Evolutionary conservation across 257 asterid genomes (phyloP), one percentile per base, ranked within the genome.

Genomic region (Prunella vulgaris): DNA sequence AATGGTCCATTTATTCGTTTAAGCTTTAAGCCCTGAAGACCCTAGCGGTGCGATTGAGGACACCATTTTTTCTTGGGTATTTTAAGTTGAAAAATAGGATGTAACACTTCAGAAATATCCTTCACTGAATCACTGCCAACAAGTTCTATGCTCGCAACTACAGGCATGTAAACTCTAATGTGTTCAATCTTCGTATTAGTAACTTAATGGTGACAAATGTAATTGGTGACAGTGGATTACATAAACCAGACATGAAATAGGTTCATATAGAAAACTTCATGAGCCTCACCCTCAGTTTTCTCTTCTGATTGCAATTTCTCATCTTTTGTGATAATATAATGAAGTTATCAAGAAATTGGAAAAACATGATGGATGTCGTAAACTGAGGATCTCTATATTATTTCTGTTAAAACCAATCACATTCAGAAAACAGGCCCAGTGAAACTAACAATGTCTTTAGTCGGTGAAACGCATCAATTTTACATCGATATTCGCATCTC

Each of bases 41-140:
- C 53, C 24, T 35, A 25, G 32, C 53, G 46, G 44, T 38, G 42
- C 6, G 28, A 61, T 13, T 60, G 48, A 40, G 33, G 33, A 17
- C 21, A 13, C 22, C 21, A 18, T 30, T 53, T 52, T 33, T 51
- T 30, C 51, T 42, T 40, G 42, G 35, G 20, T 54, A 59, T 32
- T 51, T 62, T 54, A 28, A 71, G n/a, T 60, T 37, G 14, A 67
- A 2, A 4, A 66, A 52, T 57, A 76, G 6, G 40, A 63, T 28
- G 78, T 71, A 73, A 74, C 73, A 83, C 60, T 64, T 79, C 48
- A 33, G 18, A 44, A 69, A 61, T 33, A 73, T 73, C 13, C 80
- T 66, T 57, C 72, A 49, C 60, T 20, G 48, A 52, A 52, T 52
- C 27, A 12, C 60, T 22, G 13, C 51, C 64, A 20, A 42, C 38